Conservation (phyloP, 2,329 filamentous ascomycete species). For the Emydomyces testavorans region DNA sequence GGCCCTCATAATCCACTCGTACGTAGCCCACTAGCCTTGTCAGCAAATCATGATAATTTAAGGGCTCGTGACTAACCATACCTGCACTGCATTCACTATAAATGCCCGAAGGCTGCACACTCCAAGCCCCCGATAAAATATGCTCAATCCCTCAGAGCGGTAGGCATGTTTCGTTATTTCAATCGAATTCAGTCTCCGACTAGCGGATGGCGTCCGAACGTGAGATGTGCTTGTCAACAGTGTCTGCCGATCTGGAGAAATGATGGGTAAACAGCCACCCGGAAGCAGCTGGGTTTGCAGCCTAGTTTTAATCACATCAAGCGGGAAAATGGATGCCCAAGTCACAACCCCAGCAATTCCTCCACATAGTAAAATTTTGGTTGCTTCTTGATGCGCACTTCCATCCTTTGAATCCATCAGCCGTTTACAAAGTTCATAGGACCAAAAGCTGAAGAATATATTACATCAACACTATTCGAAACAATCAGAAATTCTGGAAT, state of each 20-base stretch:
- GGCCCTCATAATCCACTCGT: slow-evolving; percentile 69
- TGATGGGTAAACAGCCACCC: neutral
- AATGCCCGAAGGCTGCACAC: slow-evolving; percentile 81
- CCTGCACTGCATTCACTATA: slow-evolving; percentile 77
- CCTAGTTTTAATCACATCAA: slow-evolving; percentile 86
- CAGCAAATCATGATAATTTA: slow-evolving; percentile 3
- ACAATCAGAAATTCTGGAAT: neutral
- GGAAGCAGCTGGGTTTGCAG: slow-evolving; percentile 59
- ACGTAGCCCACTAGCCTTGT: slow-evolving; percentile 61
- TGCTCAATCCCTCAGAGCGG: slow-evolving; percentile 45
- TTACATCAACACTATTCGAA: neutral
- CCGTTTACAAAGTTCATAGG: slow-evolving; percentile 65
- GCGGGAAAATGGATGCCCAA: slow-evolving; percentile 80
- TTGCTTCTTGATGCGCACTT: slow-evolving; percentile 40
- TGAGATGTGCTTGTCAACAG: slow-evolving; percentile 17
- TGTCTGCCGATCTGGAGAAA: slow-evolving; percentile 19
- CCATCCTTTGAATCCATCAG: slow-evolving; percentile 40
- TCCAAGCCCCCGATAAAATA: slow-evolving; percentile 63
- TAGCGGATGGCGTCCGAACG: neutral
- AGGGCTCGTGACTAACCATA: slow-evolving; percentile 20
- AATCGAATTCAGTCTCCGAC: slow-evolving; percentile 41
- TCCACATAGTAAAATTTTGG: slow-evolving; percentile 66
- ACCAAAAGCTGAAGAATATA: slow-evolving; percentile 56
- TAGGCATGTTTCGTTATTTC: slow-evolving; percentile 58
- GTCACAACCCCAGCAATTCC: slow-evolving; percentile 78